These are phyloP conservation scores for Macrotyloma uniflorum DNA, from an alignment of 306 rosid species.

Conservation along the genomic window DNA sequence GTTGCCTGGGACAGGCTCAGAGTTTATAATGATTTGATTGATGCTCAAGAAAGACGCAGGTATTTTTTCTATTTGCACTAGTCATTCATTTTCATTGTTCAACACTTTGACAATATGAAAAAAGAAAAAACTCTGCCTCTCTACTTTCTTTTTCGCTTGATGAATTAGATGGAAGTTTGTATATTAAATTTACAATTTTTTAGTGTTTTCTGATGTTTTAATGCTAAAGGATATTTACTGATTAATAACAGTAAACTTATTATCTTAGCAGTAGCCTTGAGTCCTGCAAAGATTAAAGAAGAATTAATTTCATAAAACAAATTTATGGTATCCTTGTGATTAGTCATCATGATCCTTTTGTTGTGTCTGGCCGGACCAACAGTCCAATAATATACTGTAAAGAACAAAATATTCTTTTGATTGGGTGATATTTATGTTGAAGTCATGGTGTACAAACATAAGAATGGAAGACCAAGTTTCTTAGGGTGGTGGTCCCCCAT, in stretches of 20 bases:
- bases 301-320: background rate
- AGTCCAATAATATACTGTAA: background rate
- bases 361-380: background rate
- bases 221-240: constrained; percentile 16
- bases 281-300: background rate
- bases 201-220: background rate
- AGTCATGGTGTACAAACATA: background rate
- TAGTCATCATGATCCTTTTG: constrained; percentile 25
- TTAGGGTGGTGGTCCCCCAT: constrained; percentile 18
- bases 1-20: constrained; percentile 90
- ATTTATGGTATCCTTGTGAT: constrained; percentile 13
- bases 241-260: background rate
- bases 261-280: background rate
- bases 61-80: constrained; percentile 15
- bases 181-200: constrained; percentile 16
- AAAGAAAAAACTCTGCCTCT: no score
- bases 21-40: constrained; percentile 73
- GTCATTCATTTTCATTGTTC: no score
- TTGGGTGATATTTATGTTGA: background rate
- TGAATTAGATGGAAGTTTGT: constrained; percentile 17
- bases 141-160: background rate
- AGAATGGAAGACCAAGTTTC: background rate
- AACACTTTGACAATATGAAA: no score
- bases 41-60: constrained; percentile 90
- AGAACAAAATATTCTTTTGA: background rate